Conservation (phyloP, 768 basidiomycete species). For the Pleurotus eryngii region DNA sequence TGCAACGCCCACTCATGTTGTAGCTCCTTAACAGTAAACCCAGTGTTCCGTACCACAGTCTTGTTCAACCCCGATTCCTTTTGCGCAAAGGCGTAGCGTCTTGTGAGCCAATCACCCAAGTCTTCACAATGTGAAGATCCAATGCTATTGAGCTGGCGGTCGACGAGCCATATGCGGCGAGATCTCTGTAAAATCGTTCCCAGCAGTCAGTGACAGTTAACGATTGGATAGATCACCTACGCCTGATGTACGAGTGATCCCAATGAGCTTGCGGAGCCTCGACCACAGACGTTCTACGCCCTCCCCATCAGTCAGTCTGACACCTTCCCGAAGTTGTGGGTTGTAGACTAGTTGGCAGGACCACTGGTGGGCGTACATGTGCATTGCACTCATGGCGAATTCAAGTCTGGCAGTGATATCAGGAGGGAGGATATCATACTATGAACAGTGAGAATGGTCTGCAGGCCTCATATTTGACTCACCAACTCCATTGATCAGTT, state of each 20-base stretch:
- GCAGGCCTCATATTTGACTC: not conserved
- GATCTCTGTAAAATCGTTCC: constrained; percentile 10
- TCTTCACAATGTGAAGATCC: constrained; percentile 20
- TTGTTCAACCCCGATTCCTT: constrained; percentile 3
- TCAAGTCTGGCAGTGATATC: too few species aligned
- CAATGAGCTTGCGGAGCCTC: constrained; percentile 18
- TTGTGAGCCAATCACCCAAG: constrained; percentile 30
- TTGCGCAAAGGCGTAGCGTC: constrained; percentile 13
- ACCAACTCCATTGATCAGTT: constrained; percentile 17
- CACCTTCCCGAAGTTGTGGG: constrained; percentile 22
- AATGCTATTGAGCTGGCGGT: constrained; percentile 25
- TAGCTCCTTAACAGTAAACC: constrained; percentile 17
- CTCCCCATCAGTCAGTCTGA: constrained; percentile 33
- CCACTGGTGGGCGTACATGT: constrained; percentile 35
- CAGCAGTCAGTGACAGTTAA: too few species aligned
- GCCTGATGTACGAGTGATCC: constrained; percentile 12
- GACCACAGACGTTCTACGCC: constrained; percentile 32
- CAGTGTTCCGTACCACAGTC: not conserved
- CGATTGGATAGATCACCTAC: constrained; percentile 9
- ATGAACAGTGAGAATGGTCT: constrained; percentile 18
- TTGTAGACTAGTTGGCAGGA: constrained; percentile 31
- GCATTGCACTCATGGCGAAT: too few species aligned
- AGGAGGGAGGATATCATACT: constrained; percentile 23
- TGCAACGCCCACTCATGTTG: constrained; percentile 30
- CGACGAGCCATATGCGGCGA: constrained; percentile 29